phyloP scores from a whole-genome alignment of 306 rosid species.

The Rubus parviflorus region DNA sequence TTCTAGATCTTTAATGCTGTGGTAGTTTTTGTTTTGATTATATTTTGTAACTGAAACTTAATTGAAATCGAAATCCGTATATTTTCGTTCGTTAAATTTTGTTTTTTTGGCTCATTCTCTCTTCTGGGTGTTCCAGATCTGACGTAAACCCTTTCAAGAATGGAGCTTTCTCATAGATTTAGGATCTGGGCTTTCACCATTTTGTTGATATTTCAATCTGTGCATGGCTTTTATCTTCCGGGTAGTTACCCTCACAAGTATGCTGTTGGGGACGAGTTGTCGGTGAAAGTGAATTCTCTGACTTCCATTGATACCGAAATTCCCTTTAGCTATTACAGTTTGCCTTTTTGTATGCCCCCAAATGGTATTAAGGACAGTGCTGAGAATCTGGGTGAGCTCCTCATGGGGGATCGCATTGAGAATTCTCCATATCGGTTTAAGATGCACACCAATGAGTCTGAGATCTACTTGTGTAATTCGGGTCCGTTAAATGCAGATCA shows the following conservation, averaged over 20 bases:
- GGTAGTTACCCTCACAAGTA: constrained; percentile 89
- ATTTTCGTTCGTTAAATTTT: constrained; percentile 2
- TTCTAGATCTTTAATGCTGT: constrained; percentile 17
- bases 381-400: constrained; percentile 98
- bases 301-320: constrained; percentile 92
- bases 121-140: constrained; percentile 70
- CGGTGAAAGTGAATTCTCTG: constrained; percentile 83
- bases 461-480: constrained; percentile 63
- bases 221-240: constrained; percentile 79
- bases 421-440: constrained; percentile 78
- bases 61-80: constrained; percentile 22
- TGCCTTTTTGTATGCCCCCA: constrained; percentile 74
- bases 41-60: constrained; percentile 21
- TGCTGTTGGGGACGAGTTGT: constrained; percentile 48
- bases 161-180: constrained; percentile 55
- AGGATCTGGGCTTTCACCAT: constrained; percentile 50
- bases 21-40: background rate
- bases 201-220: constrained; percentile 55
- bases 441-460: constrained; percentile 68
- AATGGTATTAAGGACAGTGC: constrained; percentile 89
- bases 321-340: constrained; percentile 88
- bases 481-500: constrained; percentile 58
- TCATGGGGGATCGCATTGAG: constrained; percentile 97
- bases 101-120: constrained; percentile 24
- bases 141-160: constrained; percentile 36